Conservation (phyloP, 371 early-diverging fungal genomes). For the Mucor irregularis region DNA sequence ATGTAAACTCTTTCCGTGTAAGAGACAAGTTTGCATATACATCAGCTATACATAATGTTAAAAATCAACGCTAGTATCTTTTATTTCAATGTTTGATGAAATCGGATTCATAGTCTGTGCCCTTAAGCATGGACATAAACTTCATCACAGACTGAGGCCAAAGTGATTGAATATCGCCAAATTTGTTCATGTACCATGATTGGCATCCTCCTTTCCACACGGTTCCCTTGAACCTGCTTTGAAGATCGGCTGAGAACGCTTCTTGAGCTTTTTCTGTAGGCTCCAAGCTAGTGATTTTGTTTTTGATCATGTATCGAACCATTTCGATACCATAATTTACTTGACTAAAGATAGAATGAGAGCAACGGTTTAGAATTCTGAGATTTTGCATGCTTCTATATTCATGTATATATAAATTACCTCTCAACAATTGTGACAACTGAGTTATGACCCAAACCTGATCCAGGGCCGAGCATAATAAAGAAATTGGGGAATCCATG, state of each 20-base stretch:
- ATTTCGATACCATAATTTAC: slow-evolving; percentile 10
- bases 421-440: slow-evolving; percentile 34
- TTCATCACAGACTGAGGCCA: slow-evolving; percentile 7
- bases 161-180: slow-evolving; percentile 9
- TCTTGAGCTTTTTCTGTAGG: slow-evolving; percentile 16
- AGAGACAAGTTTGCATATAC: too few relatives aligned
- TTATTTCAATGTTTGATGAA: too few relatives aligned
- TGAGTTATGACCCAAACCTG: slow-evolving; percentile 35
- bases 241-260: slow-evolving; percentile 1
- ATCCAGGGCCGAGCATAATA: slow-evolving; percentile 39
- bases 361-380: too few relatives aligned
- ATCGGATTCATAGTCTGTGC: slow-evolving; percentile 2
- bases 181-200: slow-evolving; percentile 21
- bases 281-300: slow-evolving; percentile 11
- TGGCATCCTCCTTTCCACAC: slow-evolving; percentile 20
- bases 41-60: too few relatives aligned
- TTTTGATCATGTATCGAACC: slow-evolving; percentile 18
- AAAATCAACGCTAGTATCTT: too few relatives aligned
- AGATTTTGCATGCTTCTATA: neutral
- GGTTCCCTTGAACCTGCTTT: slow-evolving; percentile 13
- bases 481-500: slow-evolving; percentile 45
- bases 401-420: neutral
- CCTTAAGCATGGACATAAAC: neutral
- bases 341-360: slow-evolving; percentile 17
- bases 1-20: too few relatives aligned